Evolutionary conservation across 129 eudicot species (phyloP).

Genomic region (Deinandra increscens): DNA sequence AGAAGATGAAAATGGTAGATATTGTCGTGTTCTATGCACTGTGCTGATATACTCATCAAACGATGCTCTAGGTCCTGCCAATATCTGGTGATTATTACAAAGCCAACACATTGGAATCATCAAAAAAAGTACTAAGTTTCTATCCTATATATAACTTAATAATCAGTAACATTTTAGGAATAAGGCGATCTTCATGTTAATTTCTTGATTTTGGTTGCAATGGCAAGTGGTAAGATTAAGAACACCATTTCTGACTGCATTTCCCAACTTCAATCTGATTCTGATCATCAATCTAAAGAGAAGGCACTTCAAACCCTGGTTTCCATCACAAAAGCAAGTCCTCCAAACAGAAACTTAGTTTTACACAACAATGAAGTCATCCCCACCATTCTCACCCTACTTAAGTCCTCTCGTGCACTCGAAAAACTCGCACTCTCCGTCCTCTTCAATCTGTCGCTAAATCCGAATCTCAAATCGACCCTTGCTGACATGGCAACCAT

Average conservation of each 20-base stretch:
- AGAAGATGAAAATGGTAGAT: no score
- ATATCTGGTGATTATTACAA: conserved; percentile 30
- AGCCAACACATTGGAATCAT: conserved; percentile 40
- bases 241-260: conserved; percentile 60
- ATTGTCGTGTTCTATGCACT: no score
- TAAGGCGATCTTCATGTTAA: conserved; percentile 31
- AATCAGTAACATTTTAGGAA: conserved; percentile 7
- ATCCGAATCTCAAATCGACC: conserved; percentile 56
- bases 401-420: conserved; percentile 30
- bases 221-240: conserved; percentile 40
- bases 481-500: conserved; percentile 59
- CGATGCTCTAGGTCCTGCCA: conserved; percentile 23
- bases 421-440: conserved; percentile 56
- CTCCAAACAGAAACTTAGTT: conserved; percentile 54
- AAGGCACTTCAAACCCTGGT: conserved; percentile 53
- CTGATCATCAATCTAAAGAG: conserved; percentile 28
- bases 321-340: conserved; percentile 67
- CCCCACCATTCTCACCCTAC: conserved; percentile 42
- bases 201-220: neutral
- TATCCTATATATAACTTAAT: conserved; percentile 18
- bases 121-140: conserved; percentile 24
- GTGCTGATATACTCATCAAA: no score
- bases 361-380: conserved; percentile 48
- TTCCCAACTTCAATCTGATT: conserved; percentile 43
- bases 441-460: conserved; percentile 72